Evolutionary conservation across 345 rosid species (phyloP), one percentile per base, ranked within the genome.

Genomic region (Arabidopsis arenosa): DNA sequence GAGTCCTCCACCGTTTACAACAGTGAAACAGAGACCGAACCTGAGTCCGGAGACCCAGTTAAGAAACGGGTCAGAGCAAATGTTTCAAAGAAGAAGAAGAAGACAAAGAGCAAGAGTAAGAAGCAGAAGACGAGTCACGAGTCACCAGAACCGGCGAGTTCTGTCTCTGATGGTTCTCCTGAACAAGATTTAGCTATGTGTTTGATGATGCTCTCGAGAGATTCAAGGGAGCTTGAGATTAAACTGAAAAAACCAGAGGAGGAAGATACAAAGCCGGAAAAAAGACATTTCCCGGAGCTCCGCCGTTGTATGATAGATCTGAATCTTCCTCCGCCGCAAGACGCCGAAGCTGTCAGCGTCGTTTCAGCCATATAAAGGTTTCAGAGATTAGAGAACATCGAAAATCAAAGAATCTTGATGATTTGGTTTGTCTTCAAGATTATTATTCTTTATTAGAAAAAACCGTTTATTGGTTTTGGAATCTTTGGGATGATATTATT

Each of bases 171-270:
- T 33, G 81, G 90, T 12, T 82, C 93, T 10, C 86, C 90, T 2
- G 97, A 92, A 40, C 90, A 89, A 28, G 92, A 87, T 48, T 87
- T 95, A 26, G 99, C 99, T 23, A 81, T 92, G 84, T 92, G 96
- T 75, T 91, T 95, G 39, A 86, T 95, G 89, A 88, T 95, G 99
- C 89, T 95, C 5, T 95, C 98, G 2, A 87, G 99, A 47, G 98
- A 90, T 83, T 88, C 80, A 59, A 85, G 98, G 84, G 82, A 77
- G 79, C 18, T 66, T 26, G 26, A 65, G 26, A 2, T 52, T 5
- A 48, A 70, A 7, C 75, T 33, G 36, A 74, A 77, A 70, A 78
- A 57, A n/a, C 80, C 68, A 23, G 62, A 59, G 51, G 76, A 68
- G 15, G 83, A 80, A 17, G 87, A 82, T 60, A 82, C 52, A 28